Evolutionary conservation across 176 grass and related monocot genomes (phyloP).

Genomic region (Oryza glumipatula): DNA sequence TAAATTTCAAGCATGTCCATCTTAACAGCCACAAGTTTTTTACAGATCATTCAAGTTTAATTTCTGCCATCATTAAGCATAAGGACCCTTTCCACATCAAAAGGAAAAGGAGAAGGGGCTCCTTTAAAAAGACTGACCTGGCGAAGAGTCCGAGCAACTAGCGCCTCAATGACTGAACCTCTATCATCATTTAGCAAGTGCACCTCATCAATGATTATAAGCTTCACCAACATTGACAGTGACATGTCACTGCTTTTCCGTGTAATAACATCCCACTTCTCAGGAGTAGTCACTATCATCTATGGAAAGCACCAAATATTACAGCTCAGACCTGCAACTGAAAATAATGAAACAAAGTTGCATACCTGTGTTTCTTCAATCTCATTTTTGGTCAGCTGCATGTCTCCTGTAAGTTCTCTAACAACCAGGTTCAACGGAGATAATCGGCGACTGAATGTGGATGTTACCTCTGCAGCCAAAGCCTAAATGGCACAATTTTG

Average conservation of each 20-base stretch:
- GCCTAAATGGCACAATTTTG: slow-evolving; percentile 67
- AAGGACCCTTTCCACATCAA: slow-evolving; percentile 17
- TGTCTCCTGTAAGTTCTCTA: slow-evolving; percentile 94
- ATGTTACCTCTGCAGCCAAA: slow-evolving; percentile 91
- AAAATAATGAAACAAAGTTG: slow-evolving; percentile 19
- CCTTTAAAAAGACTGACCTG: slow-evolving; percentile 56
- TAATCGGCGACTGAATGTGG: slow-evolving; percentile 80
- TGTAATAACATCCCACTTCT: slow-evolving; percentile 99
- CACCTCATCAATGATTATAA: slow-evolving; percentile 98
- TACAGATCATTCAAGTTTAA: slow-evolving; percentile 31
- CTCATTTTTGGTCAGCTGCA: slow-evolving; percentile 95
- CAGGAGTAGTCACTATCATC: slow-evolving; percentile 99
- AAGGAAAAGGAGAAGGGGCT: neutral
- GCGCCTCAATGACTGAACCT: slow-evolving; percentile 95
- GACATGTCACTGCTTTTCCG: slow-evolving; percentile 99
- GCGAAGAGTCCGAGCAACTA: slow-evolving; percentile 92
- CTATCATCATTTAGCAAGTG: slow-evolving; percentile 97
- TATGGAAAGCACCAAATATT: slow-evolving; percentile 44
- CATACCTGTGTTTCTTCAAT: slow-evolving; percentile 85
- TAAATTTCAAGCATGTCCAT: slow-evolving; percentile 16
- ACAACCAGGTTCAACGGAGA: slow-evolving; percentile 82
- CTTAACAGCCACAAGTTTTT: slow-evolving; percentile 14
- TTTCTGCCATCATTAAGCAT: slow-evolving; percentile 26
- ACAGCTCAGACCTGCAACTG: slow-evolving; percentile 27
- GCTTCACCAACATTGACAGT: slow-evolving; percentile 94